phyloP scores from a whole-genome alignment of 129 eudicot species.

The Dittrichia graveolens region DNA sequence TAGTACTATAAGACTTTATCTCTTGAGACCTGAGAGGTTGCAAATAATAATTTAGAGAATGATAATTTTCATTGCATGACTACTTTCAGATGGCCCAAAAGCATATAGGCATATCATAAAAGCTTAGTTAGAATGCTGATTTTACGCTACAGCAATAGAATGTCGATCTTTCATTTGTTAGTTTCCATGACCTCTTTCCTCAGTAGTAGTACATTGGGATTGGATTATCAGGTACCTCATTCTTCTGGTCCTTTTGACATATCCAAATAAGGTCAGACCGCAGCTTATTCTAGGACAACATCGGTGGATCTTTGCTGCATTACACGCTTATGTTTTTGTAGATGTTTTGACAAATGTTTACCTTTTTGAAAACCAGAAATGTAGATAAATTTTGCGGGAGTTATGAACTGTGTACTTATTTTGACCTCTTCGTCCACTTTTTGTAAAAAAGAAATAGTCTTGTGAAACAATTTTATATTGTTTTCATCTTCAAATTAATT shows the following conservation, averaged over 20 bases:
- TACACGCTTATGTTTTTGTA: no score
- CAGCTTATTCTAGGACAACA: background rate
- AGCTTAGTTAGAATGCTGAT: constrained; percentile 1
- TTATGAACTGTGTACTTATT: no score
- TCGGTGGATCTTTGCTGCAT: background rate
- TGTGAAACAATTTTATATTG: no score
- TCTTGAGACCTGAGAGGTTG: background rate
- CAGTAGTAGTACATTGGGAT: background rate
- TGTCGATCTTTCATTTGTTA: background rate
- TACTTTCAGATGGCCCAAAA: background rate
- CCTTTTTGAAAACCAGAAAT: no score
- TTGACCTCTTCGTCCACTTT: no score
- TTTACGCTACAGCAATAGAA: background rate
- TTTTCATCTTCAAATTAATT: no score
- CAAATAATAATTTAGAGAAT: background rate
- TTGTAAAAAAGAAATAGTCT: no score
- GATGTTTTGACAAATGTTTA: no score
- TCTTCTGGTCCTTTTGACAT: background rate
- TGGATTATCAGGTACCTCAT: background rate
- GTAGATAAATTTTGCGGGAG: no score
- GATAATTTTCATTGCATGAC: background rate
- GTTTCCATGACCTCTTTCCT: background rate
- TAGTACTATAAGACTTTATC: background rate
- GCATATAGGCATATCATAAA: background rate
- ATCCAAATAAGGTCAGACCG: background rate